Evolutionary conservation across 495 filamentous ascomycete species (phyloP).

Genomic region (Halenospora varia): DNA sequence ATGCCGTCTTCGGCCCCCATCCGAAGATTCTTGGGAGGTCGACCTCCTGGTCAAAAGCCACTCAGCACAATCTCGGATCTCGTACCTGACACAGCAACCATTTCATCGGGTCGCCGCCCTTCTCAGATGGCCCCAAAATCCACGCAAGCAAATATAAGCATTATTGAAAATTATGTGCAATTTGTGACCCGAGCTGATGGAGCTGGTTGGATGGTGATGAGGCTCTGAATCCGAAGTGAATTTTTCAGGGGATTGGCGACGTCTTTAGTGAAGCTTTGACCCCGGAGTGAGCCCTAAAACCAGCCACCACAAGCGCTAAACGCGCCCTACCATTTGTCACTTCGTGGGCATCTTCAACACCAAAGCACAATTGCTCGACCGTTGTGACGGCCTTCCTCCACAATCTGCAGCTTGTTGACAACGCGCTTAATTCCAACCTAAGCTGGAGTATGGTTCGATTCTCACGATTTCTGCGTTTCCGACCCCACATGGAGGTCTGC

Average conservation of each 20-base stretch:
- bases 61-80: not conserved
- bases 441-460: not conserved
- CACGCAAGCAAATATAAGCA: not conserved
- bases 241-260: not conserved
- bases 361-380: no score
- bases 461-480: not conserved
- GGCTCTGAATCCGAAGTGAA: not conserved
- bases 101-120: no score
- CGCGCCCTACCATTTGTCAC: no score
- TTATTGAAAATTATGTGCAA: not conserved
- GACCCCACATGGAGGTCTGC: not conserved
- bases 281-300: not conserved
- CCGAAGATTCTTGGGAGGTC: no score
- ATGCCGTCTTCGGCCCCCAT: no score
- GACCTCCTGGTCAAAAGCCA: no score
- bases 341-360: no score
- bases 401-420: no score
- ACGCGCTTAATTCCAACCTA: no score
- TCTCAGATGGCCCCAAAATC: no score
- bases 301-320: not conserved
- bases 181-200: not conserved
- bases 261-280: not conserved
- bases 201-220: not conserved
- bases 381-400: no score
- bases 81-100: not conserved